Conservation (phyloP, 129 eudicot genomes). For the Lactuca sativa region DNA sequence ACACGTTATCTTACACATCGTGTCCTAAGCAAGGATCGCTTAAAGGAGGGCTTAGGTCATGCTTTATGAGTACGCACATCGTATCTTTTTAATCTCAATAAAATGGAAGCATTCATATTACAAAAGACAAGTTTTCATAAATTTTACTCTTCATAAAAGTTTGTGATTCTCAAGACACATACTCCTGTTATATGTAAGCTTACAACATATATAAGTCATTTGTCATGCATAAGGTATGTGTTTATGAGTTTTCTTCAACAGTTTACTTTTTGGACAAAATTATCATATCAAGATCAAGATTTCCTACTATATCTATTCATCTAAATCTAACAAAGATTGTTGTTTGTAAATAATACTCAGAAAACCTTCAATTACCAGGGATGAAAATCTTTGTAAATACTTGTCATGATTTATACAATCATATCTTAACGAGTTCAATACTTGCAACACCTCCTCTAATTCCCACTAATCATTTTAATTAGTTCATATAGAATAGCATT, state of each 20-base stretch:
- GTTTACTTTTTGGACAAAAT: background rate
- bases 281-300: background rate
- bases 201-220: background rate
- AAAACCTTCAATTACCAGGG: background rate
- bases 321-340: background rate
- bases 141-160: too few relatives aligned
- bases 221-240: background rate
- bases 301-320: background rate
- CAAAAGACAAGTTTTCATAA: background rate
- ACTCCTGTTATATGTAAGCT: background rate
- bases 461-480: background rate
- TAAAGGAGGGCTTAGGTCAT: background rate
- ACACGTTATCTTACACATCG: too few relatives aligned
- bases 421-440: background rate
- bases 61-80: background rate
- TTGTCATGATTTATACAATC: background rate
- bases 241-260: background rate
- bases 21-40: too few relatives aligned
- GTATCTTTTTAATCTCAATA: background rate
- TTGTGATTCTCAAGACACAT: too few relatives aligned
- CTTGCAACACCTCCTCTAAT: background rate
- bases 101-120: background rate
- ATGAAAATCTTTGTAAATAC: background rate
- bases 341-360: slow-evolving; percentile 2
- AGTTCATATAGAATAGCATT: background rate